Conservation (phyloP, 148 eudicot species). For the Rhododendron mucronatum region DNA sequence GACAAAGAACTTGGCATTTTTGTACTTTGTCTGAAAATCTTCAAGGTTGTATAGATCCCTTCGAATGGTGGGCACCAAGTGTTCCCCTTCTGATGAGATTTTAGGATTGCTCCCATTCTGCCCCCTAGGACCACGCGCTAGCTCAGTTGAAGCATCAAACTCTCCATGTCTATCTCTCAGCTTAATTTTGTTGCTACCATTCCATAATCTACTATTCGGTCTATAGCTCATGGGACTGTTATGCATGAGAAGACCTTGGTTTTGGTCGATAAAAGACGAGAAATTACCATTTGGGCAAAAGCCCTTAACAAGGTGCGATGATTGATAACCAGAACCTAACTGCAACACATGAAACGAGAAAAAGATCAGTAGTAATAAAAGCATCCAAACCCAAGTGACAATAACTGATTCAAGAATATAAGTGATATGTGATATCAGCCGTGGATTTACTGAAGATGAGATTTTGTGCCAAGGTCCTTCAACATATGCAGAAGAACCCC, state of each 20-base stretch:
- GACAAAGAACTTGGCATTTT: constrained; percentile 70
- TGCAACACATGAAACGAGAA: constrained; percentile 30
- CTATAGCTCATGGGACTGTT: constrained; percentile 42
- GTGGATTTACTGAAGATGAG: background rate
- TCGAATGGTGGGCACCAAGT: constrained; percentile 14
- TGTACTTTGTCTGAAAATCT: constrained; percentile 56
- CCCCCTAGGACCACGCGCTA: constrained; percentile 80
- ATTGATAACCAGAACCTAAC: constrained; percentile 48
- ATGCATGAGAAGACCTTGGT: constrained; percentile 41
- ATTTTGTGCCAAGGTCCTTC: background rate
- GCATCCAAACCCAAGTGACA: background rate
- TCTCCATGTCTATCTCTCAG: constrained; percentile 40
- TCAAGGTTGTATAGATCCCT: constrained; percentile 49
- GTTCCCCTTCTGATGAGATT: constrained; percentile 29
- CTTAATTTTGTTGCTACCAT: constrained; percentile 36
- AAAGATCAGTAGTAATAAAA: background rate
- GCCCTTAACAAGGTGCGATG: constrained; percentile 37
- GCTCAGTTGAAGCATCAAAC: constrained; percentile 45
- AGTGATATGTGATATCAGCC: no score
- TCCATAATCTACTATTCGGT: constrained; percentile 52
- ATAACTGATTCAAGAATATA: background rate
- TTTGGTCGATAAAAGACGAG: constrained; percentile 41
- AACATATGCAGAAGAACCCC: background rate
- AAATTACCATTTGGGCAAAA: constrained; percentile 35
- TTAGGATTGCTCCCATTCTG: constrained; percentile 28